Evolutionary conservation across 2,329 filamentous ascomycete genomes (phyloP), one percentile per base, ranked within the genome.

Genomic region (Penicillium sp.): DNA sequence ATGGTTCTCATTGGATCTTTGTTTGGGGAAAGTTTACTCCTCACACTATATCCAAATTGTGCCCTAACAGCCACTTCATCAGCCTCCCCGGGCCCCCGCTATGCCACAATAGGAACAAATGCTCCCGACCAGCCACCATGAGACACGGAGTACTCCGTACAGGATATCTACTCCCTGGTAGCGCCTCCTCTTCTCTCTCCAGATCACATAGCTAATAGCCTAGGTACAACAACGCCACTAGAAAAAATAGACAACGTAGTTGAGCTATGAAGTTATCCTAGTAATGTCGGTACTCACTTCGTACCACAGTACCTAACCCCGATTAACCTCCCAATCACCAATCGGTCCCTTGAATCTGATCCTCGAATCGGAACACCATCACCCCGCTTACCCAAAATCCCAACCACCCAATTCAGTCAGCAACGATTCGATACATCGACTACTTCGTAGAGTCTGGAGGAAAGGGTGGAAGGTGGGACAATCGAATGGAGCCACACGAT

Each of bases 341-440:
- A 33, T 33, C n/a, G 14, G 4, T 37, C 35, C 11, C 13, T 37
- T 6, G 46, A 35, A 61, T 63, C 58, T 65, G 61, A 65, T 14
- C 58, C 58, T 60, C 63, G 56, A 63, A 65, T 65, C 63, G 56
- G 58, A 65, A 43, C 22, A 49, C 25, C 13, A n/a, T 43, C 43
- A 46, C 46, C 30, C n/a, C 14, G 26, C 49, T n/a, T 2, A 59
- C 55, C 14, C 26, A 58, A 53, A 19, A 48, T 40, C 40, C 25
- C 45, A 43, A 52, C 26, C 14, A 26, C 37, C 38, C 30, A 42
- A 16, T 48, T 38, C 19, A 43, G 48, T 59, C 56, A 49, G 51
- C 49, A 35, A 35, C 30, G 16, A 64, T 42, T 64, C 51, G 59
- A 64, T 52, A 64, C 62, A 62, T 64, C 62, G 30, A 33, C 30